A percentile compares a stretch with the other conserved stretches of the same genome.
Evolutionary conservation across 2,329 filamentous ascomycete species (phyloP).

Genomic region (Orbilia ellipsospora): DNA sequence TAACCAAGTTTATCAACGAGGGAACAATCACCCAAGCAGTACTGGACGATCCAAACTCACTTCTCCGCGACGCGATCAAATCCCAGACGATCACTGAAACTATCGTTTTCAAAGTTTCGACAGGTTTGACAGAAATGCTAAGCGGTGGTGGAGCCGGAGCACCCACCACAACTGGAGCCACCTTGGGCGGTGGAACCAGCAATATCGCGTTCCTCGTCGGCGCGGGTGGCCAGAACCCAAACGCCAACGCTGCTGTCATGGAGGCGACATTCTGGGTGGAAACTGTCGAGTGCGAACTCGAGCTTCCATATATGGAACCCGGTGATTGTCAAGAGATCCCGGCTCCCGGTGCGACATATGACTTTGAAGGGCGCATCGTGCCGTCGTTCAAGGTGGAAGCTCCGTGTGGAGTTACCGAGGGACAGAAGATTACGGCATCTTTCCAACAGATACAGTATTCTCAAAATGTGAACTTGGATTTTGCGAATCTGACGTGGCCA

Average conservation of each 20-base stretch:
- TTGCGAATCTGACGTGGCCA: slow-evolving; percentile 60
- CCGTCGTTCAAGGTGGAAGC: slow-evolving; percentile 55
- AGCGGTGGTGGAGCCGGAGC: not conserved
- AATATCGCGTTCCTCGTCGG: slow-evolving; percentile 60
- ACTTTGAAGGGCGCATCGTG: slow-evolving; percentile 31
- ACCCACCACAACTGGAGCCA: slow-evolving; percentile 39
- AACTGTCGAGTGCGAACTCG: slow-evolving; percentile 58
- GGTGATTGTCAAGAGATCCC: slow-evolving; percentile 31
- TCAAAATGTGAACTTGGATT: slow-evolving; percentile 61
- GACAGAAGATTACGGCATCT: slow-evolving; percentile 55
- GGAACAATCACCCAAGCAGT: slow-evolving; percentile 61
- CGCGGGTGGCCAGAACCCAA: slow-evolving; percentile 55
- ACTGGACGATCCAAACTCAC: slow-evolving; percentile 59
- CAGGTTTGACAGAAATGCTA: slow-evolving; percentile 46
- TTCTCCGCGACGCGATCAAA: slow-evolving; percentile 60
- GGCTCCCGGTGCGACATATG: not conserved
- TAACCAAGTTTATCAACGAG: slow-evolving; percentile 58
- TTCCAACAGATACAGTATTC: slow-evolving; percentile 63
- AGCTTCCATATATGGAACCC: slow-evolving; percentile 54
- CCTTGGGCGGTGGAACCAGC: slow-evolving; percentile 60
- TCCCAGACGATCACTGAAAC: slow-evolving; percentile 61
- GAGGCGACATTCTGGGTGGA: slow-evolving; percentile 61
- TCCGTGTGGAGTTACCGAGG: slow-evolving; percentile 49
- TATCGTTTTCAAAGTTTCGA: slow-evolving; percentile 58
- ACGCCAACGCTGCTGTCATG: slow-evolving; percentile 59